phyloP scores from a whole-genome alignment of 495 filamentous ascomycete species.

The Astrocystis sublimbata region DNA sequence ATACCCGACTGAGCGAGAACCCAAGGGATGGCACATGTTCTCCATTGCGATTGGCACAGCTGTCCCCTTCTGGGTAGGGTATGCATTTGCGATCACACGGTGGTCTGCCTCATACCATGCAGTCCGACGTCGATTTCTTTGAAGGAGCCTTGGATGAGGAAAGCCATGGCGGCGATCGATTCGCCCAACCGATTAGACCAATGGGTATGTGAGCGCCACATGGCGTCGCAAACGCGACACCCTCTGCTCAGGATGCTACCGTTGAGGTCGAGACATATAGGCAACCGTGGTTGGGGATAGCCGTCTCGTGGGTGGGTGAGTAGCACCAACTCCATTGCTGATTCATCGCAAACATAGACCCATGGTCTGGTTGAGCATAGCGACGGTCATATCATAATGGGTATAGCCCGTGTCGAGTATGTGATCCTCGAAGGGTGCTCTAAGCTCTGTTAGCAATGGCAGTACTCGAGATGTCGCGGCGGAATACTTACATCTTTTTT shows the following conservation, averaged over 20 bases:
- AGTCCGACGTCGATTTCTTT: background rate
- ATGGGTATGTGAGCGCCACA: background rate
- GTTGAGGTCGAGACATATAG: background rate
- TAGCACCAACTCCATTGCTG: background rate
- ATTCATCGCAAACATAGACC: constrained; percentile 64
- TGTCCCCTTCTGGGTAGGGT: background rate
- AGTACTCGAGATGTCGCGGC: background rate
- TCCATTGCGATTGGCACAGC: background rate
- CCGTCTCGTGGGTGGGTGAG: constrained; percentile 6
- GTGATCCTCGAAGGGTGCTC: background rate
- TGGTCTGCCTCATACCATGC: constrained; percentile 1
- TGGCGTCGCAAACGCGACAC: constrained; percentile 3
- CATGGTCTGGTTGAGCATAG: constrained; percentile 72
- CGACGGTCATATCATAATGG: constrained; percentile 66
- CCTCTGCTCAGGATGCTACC: background rate
- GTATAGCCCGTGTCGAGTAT: constrained; percentile 38
- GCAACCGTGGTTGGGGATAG: background rate
- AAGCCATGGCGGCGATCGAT: constrained; percentile 5
- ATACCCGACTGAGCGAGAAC: background rate
- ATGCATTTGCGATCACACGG: constrained; percentile 1
- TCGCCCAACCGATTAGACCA: background rate
- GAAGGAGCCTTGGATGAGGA: background rate
- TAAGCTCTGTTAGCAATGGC: background rate
- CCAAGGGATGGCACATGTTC: constrained; percentile 2
- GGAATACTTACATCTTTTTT: constrained; percentile 5